Percentiles rank a stretch among this genome's conserved stretches.
Evolutionary conservation across 2,329 filamentous ascomycete species (phyloP).

Genomic region (Chrysoporthe deuterocubensis): DNA sequence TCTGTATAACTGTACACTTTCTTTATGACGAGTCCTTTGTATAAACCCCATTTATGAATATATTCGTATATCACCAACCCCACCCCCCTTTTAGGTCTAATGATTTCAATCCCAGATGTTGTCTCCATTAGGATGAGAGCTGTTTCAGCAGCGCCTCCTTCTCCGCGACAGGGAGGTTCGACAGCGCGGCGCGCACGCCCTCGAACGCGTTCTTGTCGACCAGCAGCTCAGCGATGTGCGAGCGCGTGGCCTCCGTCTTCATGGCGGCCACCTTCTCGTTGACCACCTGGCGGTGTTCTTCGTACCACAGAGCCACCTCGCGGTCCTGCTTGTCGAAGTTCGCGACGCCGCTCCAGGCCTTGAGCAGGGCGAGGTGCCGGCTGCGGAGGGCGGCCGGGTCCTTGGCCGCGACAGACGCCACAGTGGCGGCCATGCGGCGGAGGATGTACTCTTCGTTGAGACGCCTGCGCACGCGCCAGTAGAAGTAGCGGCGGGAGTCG

Average conservation of each 20-base stretch:
- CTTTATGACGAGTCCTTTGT: not conserved
- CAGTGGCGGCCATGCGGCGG: conserved; percentile 72
- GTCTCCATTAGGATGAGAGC: conserved; percentile 17
- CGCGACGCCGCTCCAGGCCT: conserved; percentile 79
- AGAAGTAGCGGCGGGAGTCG: conserved; percentile 95
- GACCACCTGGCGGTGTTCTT: conserved; percentile 86
- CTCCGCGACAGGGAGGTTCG: conserved; percentile 70
- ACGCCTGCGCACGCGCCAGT: conserved; percentile 97
- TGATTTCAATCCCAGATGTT: not conserved
- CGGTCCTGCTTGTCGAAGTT: conserved; percentile 80
- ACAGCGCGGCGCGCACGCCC: conserved; percentile 70
- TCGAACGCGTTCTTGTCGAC: conserved; percentile 69
- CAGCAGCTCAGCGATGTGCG: conserved; percentile 33
- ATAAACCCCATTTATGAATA: not conserved
- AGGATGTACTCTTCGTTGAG: conserved; percentile 97
- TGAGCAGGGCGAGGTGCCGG: conserved; percentile 73
- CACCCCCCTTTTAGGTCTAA: not conserved
- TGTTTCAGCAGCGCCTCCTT: conserved; percentile 63
- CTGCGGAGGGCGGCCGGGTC: conserved; percentile 59
- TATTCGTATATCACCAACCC: not conserved
- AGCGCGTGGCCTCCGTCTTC: conserved; percentile 65
- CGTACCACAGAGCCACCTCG: conserved; percentile 91
- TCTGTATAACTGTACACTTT: not conserved
- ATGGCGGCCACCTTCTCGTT: conserved; percentile 83
- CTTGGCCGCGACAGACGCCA: conserved; percentile 44